phyloP scores from a whole-genome alignment of 495 filamentous ascomycete genomes.

The Halenospora varia region DNA sequence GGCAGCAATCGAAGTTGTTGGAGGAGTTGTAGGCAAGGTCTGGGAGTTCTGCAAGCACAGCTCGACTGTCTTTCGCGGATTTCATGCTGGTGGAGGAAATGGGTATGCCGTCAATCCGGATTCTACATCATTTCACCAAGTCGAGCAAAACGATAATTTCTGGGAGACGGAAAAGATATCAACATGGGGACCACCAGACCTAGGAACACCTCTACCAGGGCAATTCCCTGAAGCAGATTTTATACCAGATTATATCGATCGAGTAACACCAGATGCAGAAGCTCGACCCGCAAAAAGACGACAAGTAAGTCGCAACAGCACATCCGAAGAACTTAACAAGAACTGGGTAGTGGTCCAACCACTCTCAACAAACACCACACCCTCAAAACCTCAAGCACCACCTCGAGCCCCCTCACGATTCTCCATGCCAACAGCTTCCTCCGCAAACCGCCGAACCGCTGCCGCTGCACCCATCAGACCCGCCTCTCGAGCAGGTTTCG shows the following conservation, averaged over 20 bases:
- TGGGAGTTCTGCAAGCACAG: slow-evolving; percentile 69
- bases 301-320: slow-evolving; percentile 38
- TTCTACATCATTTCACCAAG: not conserved
- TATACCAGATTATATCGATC: slow-evolving; percentile 31
- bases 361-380: slow-evolving; percentile 11
- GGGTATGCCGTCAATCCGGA: slow-evolving; percentile 45
- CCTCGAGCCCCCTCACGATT: slow-evolving; percentile 13
- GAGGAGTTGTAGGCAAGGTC: slow-evolving; percentile 67
- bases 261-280: slow-evolving; percentile 39
- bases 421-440: slow-evolving; percentile 16
- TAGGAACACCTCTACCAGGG: slow-evolving; percentile 36
- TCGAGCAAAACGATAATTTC: slow-evolving; percentile 8
- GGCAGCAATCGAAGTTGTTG: slow-evolving; percentile 39
- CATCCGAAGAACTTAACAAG: slow-evolving; percentile 47
- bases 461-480: slow-evolving; percentile 5
- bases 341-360: slow-evolving; percentile 73
- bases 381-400: slow-evolving; percentile 11
- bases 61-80: slow-evolving; percentile 68
- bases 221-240: slow-evolving; percentile 38
- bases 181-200: not conserved
- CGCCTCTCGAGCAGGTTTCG: slow-evolving; percentile 19
- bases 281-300: slow-evolving; percentile 46
- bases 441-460: slow-evolving; percentile 7
- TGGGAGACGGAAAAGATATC: slow-evolving; percentile 6
- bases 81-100: slow-evolving; percentile 77